Evolutionary conservation across 768 basidiomycete species (phyloP).

Genomic region (Suillus hirtellus): DNA sequence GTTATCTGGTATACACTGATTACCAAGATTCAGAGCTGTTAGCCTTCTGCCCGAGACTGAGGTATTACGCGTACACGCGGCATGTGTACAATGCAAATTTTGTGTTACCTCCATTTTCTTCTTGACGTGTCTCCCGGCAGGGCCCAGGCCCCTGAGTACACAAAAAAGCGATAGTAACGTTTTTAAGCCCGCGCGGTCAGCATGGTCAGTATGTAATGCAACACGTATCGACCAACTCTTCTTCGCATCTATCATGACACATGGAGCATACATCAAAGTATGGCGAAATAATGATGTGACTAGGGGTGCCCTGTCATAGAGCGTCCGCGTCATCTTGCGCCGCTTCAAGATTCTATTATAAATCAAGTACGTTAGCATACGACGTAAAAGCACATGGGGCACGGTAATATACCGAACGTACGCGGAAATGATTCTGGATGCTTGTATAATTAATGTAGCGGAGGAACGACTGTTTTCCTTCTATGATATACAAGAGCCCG

Average conservation of each 20-base stretch:
- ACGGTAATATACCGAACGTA: neutral
- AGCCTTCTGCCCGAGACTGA: neutral
- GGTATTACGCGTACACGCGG: neutral
- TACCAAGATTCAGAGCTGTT: too few relatives aligned
- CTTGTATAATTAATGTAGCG: neutral
- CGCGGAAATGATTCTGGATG: neutral
- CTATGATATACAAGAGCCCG: neutral
- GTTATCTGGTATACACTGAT: too few relatives aligned
- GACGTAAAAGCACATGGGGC: neutral
- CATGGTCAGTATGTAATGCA: neutral
- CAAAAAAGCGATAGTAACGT: neutral
- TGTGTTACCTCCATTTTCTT: neutral
- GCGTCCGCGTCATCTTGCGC: neutral
- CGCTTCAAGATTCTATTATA: neutral
- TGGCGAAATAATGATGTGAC: neutral
- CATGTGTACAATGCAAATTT: neutral
- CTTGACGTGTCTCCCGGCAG: neutral
- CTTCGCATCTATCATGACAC: slow-evolving; percentile 1
- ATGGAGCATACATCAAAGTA: slow-evolving; percentile 1
- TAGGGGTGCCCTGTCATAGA: neutral
- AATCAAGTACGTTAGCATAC: neutral
- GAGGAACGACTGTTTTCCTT: neutral
- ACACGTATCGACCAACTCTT: neutral
- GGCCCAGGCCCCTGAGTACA: neutral
- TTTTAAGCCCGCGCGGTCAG: neutral